Evolutionary conservation across 257 asterid genomes (phyloP), one percentile per base, ranked within the genome.

Genomic region (Ophiorrhiza pumila): DNA sequence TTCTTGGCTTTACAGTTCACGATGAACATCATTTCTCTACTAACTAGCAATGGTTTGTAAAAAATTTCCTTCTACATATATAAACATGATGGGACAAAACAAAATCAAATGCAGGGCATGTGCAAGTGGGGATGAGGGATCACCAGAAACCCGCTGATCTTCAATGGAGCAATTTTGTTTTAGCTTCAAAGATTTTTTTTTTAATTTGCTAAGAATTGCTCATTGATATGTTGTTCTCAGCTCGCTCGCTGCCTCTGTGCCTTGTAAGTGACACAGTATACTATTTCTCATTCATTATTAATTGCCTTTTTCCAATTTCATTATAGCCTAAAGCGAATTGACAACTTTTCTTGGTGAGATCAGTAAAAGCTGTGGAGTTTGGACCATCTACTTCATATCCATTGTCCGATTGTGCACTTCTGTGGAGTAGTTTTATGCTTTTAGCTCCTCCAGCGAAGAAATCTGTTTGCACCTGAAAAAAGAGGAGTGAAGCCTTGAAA

Each of bases 281-380:
- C 69, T 37, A 35, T 43, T 29, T 57, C 22, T 42, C 73, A 37
- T 42, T 31, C 65, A 47, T 65, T 70, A 75, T 70, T 63, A 27
- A 78, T 49, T 46, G 35, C 59, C 43, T 68, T 17, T 61, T 76
- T 34, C 57, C 46, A 52, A 14, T 74, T 43, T 35, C 50, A 68
- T 46, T 75, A 8, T 63, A 31, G 9, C 53, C 74, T 58, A 11
- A 73, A 68, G 43, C 77, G 71, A 62, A 72, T 61, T 76, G 77
- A 70, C 71, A 71, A 37, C 82, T 72, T 71, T 55, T 72, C 4
- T 72, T 82, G 81, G 81, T 73, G 71, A 25, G 74, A 25, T 52
- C 43, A 63, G 65, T 76, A 78, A 82, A 86, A 52, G 84, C 74
- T 61, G 85, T 80, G 87, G 82, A 52, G 69, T 50, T 83, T 80